phyloP scores from a whole-genome alignment of 2,329 filamentous ascomycete genomes.

The Exophiala bonariae region DNA sequence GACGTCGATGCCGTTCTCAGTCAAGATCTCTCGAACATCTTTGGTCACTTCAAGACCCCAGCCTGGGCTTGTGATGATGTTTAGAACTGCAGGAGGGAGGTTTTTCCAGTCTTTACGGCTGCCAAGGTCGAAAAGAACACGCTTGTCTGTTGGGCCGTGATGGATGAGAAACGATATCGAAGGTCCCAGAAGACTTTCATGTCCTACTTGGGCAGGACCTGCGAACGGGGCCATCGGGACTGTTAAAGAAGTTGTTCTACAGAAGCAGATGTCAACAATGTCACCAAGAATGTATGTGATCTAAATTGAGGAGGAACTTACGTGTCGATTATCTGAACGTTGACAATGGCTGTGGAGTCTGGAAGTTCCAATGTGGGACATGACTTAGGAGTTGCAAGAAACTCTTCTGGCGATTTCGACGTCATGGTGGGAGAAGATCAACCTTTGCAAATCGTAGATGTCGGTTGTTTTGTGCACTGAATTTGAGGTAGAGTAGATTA shows the following conservation, averaged over 20 bases:
- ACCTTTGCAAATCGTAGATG: too few species aligned
- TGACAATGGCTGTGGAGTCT: neutral
- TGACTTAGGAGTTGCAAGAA: too few species aligned
- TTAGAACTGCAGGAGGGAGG: slow-evolving; percentile 9
- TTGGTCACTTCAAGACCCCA: slow-evolving; percentile 23
- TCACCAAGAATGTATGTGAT: too few species aligned
- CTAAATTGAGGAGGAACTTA: too few species aligned
- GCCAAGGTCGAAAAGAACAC: slow-evolving; percentile 28
- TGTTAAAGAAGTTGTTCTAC: too few species aligned
- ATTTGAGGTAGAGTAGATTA: too few species aligned
- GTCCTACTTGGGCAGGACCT: slow-evolving; percentile 32
- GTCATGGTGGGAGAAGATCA: too few species aligned
- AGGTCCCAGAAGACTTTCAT: slow-evolving; percentile 25
- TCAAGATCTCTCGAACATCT: slow-evolving; percentile 31
- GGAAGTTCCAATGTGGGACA: too few species aligned
- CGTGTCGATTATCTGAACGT: slow-evolving; percentile 9
- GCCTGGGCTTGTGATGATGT: slow-evolving; percentile 6
- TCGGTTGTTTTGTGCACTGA: too few species aligned
- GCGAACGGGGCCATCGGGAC: too few species aligned
- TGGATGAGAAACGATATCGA: slow-evolving; percentile 26
- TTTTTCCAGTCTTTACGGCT: slow-evolving; percentile 29
- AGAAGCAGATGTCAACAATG: too few species aligned
- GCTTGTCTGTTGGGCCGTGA: slow-evolving; percentile 9
- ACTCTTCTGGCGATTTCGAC: too few species aligned
- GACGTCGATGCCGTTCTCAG: slow-evolving; percentile 20